Base-by-base conservation (phyloP, 2,329 filamentous ascomycete species). In the Hirsutella rhossiliensis region DNA sequence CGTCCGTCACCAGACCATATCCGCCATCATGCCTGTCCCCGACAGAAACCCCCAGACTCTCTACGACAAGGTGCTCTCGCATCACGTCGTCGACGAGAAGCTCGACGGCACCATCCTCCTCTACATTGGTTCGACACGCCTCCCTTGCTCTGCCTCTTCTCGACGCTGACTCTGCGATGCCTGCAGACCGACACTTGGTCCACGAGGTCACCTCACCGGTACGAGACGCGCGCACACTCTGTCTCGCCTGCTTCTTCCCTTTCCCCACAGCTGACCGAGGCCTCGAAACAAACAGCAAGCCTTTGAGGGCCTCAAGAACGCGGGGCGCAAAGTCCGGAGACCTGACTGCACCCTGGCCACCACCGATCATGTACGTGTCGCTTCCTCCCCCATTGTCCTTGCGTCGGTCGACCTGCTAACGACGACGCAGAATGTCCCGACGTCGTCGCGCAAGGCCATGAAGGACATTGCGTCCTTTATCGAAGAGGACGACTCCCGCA, bases 161-260 rank as follows among this genome's bases (percentile, higher is more conserved):
- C 5, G 11, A 19, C 40, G 5, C 36, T 41, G 19, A 32, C 28
- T n/a, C 3, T 38, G 23, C 7, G 1, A 8, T 32, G 39, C 38
- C 54, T 54, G 45, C 56, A 89, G 87, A 94, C 68, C 79, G 92
- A 64, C 92, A 98, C 73, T 76, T 98, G 50, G 89, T 97, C 49
- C 92, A 98, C 64, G 92, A 98, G 73, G 92, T 98, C 62, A 98
- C 92, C 56, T 96, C 90, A 56, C 92, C 92, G 50, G 84, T 88
- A 76, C 61, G 82, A n/a, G n/a, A n/a, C n/a, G n/a, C n/a, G 65
- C 48, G 43, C 43, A 41, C 18, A 43, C 40, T 6, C 42, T 42
- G 17, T 15, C 38, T 32, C 12, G 23, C 18, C n/a, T n/a, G n/a
- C 19, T 28, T 41, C n/a, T 23, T 17, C 9, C 18, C 19, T n/a